These are phyloP conservation scores for Cercospora sp. DNA, from an alignment of 2,329 filamentous ascomycete species.

Conservation along the genomic window DNA sequence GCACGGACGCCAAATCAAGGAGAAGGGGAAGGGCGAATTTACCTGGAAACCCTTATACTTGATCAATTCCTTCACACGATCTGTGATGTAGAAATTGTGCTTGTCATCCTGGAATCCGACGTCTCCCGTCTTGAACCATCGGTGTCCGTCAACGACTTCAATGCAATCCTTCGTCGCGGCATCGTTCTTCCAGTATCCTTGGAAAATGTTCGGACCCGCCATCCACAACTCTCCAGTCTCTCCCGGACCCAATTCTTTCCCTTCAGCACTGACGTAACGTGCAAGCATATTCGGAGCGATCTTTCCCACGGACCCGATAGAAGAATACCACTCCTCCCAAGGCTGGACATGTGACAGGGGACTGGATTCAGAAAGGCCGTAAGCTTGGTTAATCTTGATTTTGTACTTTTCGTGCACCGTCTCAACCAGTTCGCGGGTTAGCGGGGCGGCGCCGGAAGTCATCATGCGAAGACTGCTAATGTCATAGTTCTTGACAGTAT, in stretches of 20 bases:
- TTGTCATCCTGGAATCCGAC: slow-evolving; percentile 74
- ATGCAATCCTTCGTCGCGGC: slow-evolving; percentile 70
- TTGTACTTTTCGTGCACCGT: slow-evolving; percentile 71
- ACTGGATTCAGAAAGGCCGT: slow-evolving; percentile 70
- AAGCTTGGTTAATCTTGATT: slow-evolving; percentile 84
- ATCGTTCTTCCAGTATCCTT: slow-evolving; percentile 74
- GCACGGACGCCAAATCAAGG: not conserved
- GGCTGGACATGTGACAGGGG: slow-evolving; percentile 45
- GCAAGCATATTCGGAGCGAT: slow-evolving; percentile 77
- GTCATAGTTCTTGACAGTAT: slow-evolving; percentile 75
- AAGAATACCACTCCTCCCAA: slow-evolving; percentile 73
- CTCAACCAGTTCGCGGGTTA: slow-evolving; percentile 77
- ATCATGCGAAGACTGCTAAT: slow-evolving; percentile 78
- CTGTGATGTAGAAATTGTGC: slow-evolving; percentile 86
- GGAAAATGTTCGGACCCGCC: slow-evolving; percentile 76
- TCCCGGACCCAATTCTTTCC: slow-evolving; percentile 61
- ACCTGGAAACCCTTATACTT: slow-evolving; percentile 55
- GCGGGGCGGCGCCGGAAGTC: slow-evolving; percentile 83
- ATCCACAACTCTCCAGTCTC: slow-evolving; percentile 64
- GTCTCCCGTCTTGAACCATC: slow-evolving; percentile 86
- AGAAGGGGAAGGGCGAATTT: not conserved
- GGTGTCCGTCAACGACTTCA: slow-evolving; percentile 60
- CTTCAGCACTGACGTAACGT: slow-evolving; percentile 68
- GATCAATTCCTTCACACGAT: slow-evolving; percentile 72
- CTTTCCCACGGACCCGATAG: slow-evolving; percentile 75